A percentile compares a stretch with the other conserved stretches of the same genome.
phyloP scores from a whole-genome alignment of 2,329 filamentous ascomycete genomes.

The Neofusicoccum parvum region DNA sequence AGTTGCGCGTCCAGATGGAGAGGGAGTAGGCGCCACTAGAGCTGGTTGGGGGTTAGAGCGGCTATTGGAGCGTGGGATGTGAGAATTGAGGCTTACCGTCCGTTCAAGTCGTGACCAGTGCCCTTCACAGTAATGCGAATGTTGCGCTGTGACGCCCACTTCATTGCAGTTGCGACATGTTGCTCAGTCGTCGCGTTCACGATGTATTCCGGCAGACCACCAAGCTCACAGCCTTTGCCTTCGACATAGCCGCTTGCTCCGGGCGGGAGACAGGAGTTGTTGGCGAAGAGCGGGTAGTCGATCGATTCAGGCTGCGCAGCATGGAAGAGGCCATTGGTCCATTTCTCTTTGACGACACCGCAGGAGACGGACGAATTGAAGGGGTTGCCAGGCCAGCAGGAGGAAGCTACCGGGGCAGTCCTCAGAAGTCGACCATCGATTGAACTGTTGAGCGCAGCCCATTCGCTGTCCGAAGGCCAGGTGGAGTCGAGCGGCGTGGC shows the following conservation, averaged over 20 bases:
- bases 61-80: too few relatives aligned
- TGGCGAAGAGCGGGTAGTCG: slow-evolving; percentile 12
- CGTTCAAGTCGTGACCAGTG: slow-evolving; percentile 33
- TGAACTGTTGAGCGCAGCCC: slow-evolving; percentile 51
- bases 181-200: slow-evolving; percentile 2
- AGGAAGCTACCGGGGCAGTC: slow-evolving; percentile 47
- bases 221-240: slow-evolving; percentile 28
- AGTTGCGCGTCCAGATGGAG: slow-evolving; percentile 41
- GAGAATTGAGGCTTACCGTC: background rate
- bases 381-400: slow-evolving; percentile 47
- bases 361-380: slow-evolving; percentile 30
- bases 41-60: slow-evolving; percentile 18
- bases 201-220: background rate
- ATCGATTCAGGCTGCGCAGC: slow-evolving; percentile 20
- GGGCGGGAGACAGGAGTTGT: slow-evolving; percentile 34
- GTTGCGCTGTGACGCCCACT: slow-evolving; percentile 33
- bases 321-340: slow-evolving; percentile 36
- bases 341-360: slow-evolving; percentile 30
- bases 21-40: slow-evolving; percentile 37
- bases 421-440: slow-evolving; percentile 47
- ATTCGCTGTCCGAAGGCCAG: slow-evolving; percentile 53
- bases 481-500: slow-evolving; percentile 46
- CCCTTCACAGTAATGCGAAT: slow-evolving; percentile 40
- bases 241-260: slow-evolving; percentile 28
- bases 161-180: slow-evolving; percentile 29